These are phyloP conservation scores for Hanseniaspora vineae DNA, from an alignment of 805 yeast genomes.

Conservation along the genomic window DNA sequence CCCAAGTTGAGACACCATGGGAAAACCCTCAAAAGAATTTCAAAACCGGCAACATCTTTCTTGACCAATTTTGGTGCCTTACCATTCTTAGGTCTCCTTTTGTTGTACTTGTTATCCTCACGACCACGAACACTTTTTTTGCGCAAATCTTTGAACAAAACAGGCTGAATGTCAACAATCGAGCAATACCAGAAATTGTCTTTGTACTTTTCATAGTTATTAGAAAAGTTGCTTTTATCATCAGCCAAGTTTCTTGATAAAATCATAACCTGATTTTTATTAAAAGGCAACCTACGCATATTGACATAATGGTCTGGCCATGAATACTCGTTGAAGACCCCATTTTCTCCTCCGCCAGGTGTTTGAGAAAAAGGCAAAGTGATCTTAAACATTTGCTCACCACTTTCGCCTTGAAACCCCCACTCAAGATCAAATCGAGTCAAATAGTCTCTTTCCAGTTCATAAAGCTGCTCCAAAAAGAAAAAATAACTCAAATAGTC, in stretches of 20 bases:
- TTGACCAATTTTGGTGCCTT: conserved; percentile 12
- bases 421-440: not conserved
- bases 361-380: not conserved
- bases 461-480: not conserved
- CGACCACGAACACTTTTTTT: conserved; percentile 17
- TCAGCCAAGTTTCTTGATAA: conserved; percentile 14
- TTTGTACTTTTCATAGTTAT: conserved; percentile 28
- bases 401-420: not conserved
- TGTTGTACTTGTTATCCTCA: not conserved
- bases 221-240: not conserved
- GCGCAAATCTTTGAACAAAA: not conserved
- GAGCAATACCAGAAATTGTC: conserved; percentile 49
- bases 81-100: not conserved
- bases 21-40: conserved; percentile 38
- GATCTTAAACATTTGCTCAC: not conserved
- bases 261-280: conserved; percentile 44
- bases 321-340: not conserved
- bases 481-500: not conserved
- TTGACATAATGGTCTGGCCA: conserved; percentile 39
- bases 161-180: conserved; percentile 30
- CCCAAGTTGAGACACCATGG: conserved; percentile 38
- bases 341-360: too few relatives aligned
- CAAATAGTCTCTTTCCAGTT: not conserved
- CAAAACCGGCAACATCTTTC: conserved; percentile 17
- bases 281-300: conserved; percentile 46